These are phyloP conservation scores for Fusarium scirpi DNA, from an alignment of 2,329 filamentous ascomycete species.

Conservation along the genomic window DNA sequence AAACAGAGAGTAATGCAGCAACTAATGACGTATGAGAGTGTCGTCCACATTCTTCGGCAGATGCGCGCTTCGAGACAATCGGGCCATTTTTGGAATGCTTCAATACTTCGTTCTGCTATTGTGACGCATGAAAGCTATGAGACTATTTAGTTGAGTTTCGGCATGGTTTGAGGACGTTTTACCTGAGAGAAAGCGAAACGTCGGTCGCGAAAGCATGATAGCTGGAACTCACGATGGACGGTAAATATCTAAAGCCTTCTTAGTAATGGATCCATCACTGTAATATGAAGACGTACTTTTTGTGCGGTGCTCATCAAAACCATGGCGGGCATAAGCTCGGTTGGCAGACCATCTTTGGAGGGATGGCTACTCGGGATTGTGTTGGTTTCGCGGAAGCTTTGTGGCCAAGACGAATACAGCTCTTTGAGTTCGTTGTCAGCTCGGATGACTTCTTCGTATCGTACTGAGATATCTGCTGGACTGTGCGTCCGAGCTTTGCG, in stretches of 20 bases:
- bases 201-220: conserved; percentile 4
- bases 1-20: background rate
- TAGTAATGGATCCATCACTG: background rate
- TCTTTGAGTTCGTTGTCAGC: background rate
- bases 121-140: background rate
- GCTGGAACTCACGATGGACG: background rate
- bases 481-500: fast-evolving
- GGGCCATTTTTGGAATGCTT: conserved; percentile 1
- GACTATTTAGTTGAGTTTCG: fast-evolving
- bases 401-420: background rate
- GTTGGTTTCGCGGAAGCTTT: background rate
- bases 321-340: conserved; percentile 6
- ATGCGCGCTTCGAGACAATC: background rate
- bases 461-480: too few relatives aligned
- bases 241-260: background rate
- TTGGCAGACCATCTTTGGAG: background rate
- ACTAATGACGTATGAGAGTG: conserved; percentile 4
- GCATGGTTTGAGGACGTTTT: fast-evolving
- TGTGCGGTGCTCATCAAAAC: conserved; percentile 11
- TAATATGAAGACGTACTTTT: background rate
- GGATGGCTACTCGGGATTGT: background rate
- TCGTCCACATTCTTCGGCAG: conserved; percentile 7
- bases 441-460: background rate
- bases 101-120: background rate
- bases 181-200: conserved; percentile 5